Evolutionary conservation across 192 early-diverging fungal species (phyloP).

Genomic region (Coemansia sp.): DNA sequence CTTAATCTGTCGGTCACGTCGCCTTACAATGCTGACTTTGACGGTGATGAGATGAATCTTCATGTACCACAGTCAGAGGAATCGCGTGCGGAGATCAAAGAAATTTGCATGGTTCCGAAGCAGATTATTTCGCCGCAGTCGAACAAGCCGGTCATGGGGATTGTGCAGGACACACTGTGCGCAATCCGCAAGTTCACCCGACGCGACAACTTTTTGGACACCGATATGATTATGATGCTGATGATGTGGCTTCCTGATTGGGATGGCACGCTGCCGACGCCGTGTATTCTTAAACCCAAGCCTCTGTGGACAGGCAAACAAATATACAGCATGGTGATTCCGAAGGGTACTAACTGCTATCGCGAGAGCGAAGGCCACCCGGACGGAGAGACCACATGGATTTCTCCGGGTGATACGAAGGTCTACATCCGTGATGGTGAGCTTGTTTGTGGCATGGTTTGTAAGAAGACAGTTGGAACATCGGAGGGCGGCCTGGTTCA

Average conservation of each 20-base stretch:
- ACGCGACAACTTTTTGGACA: constrained; percentile 84
- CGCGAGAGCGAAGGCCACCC: constrained; percentile 76
- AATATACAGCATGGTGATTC: constrained; percentile 88
- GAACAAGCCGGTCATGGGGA: constrained; percentile 99
- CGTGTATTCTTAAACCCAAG: constrained; percentile 92
- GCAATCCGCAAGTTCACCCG: constrained; percentile 93
- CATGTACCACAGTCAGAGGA: constrained; percentile 98
- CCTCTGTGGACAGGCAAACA: constrained; percentile 99
- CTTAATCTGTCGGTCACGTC: constrained; percentile 95
- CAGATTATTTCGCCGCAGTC: constrained; percentile 97
- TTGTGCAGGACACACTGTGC: constrained; percentile 98
- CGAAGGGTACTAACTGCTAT: constrained; percentile 88
- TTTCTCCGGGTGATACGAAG: constrained; percentile 85
- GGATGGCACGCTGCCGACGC: constrained; percentile 90
- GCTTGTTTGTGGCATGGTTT: constrained; percentile 89
- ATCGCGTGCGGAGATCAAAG: constrained; percentile 90
- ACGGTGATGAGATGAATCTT: constrained; percentile 99
- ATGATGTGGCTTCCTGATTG: constrained; percentile 95
- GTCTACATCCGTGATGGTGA: constrained; percentile 93
- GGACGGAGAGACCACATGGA: constrained; percentile 72
- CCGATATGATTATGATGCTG: constrained; percentile 93
- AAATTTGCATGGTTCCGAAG: constrained; percentile 97
- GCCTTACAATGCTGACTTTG: constrained; percentile 99
- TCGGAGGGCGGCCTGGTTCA: constrained; percentile 86
- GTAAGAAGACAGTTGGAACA: constrained; percentile 91